A percentile compares a stretch with the other conserved stretches of the same genome.
phyloP scores from a whole-genome alignment of 495 filamentous ascomycete species.

The Hyaloscypha finlandica region DNA sequence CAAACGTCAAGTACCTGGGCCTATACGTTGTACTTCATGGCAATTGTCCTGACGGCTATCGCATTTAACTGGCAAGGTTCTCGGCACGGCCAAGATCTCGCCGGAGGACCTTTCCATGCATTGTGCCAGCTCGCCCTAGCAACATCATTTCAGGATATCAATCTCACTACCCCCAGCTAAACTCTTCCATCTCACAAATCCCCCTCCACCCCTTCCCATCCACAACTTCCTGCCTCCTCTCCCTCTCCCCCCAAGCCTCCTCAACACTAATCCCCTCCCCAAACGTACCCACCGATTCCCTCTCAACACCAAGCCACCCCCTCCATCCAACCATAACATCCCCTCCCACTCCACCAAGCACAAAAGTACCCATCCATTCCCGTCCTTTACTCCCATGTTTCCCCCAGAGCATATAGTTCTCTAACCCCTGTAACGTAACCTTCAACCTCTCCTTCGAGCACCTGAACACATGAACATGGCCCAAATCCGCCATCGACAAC shows the following conservation, averaged over 20 bases:
- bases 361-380: constrained; percentile 52
- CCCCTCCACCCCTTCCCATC: constrained; percentile 39
- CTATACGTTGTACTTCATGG: neutral
- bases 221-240: constrained; percentile 44
- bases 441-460: constrained; percentile 21
- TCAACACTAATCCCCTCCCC: constrained; percentile 52
- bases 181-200: constrained; percentile 32
- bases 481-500: constrained; percentile 41
- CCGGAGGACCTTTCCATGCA: too few species aligned
- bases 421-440: constrained; percentile 38
- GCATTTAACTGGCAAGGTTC: too few species aligned
- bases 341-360: constrained; percentile 40
- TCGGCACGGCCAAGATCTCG: too few species aligned
- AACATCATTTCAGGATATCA: neutral
- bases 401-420: constrained; percentile 51
- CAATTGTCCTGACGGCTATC: neutral
- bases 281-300: constrained; percentile 45
- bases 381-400: constrained; percentile 44
- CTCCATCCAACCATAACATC: constrained; percentile 45
- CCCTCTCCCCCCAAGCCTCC: constrained; percentile 56
- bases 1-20: neutral
- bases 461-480: constrained; percentile 27
- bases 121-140: neutral
- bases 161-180: constrained; percentile 34
- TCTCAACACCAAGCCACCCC: constrained; percentile 50